Conservation (phyloP, 352 stramenopile species). For the Phytophthora foliorum region DNA sequence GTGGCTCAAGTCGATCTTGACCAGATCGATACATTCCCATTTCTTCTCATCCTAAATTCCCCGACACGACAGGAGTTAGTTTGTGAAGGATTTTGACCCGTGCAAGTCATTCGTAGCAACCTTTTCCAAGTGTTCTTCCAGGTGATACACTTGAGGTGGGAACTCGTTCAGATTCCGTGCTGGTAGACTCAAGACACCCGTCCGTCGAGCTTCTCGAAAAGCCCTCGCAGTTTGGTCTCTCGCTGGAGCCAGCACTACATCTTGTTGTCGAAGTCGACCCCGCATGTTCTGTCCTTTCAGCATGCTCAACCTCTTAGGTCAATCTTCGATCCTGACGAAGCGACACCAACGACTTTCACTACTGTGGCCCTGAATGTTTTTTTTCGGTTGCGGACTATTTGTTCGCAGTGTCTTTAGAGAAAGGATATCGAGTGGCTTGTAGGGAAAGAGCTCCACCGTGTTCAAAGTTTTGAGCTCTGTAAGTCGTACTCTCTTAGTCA, state of each 20-base stretch:
- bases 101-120: constrained; percentile 3
- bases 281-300: constrained; percentile 26
- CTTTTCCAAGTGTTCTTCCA: constrained; percentile 86
- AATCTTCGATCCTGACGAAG: constrained; percentile 15
- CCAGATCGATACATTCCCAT: constrained; percentile 86
- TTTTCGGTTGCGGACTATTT: no score
- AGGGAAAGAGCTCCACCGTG: no score
- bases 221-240: constrained; percentile 64
- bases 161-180: constrained; percentile 66
- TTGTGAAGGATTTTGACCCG: background rate
- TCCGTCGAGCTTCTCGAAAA: constrained; percentile 71
- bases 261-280: constrained; percentile 46
- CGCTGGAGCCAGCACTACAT: constrained; percentile 65
- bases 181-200: constrained; percentile 71
- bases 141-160: constrained; percentile 72
- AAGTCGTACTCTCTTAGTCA: no score
- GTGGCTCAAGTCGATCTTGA: constrained; percentile 87
- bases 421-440: no score
- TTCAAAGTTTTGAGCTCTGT: no score
- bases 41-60: constrained; percentile 77
- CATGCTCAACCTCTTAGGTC: background rate
- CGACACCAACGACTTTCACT: constrained; percentile 23
- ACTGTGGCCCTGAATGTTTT: background rate
- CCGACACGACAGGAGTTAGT: background rate
- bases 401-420: no score